Conservation (phyloP, 1,284 basidiomycete species). For the Apiotrichum siamense region DNA sequence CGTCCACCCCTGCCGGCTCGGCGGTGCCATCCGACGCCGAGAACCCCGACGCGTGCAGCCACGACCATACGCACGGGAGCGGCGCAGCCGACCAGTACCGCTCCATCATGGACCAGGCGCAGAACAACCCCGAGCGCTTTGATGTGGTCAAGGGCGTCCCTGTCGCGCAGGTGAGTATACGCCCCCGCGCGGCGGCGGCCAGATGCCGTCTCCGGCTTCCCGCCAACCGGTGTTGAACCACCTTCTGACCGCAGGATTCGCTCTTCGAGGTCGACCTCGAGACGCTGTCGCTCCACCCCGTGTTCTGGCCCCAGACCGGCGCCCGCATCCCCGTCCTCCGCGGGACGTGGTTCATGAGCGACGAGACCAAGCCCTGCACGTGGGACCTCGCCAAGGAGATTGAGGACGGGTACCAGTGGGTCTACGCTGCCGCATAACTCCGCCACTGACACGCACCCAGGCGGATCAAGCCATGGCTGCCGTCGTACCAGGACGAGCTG, state of each 20-base stretch:
- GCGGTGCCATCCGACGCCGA: neutral
- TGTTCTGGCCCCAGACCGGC: constrained; percentile 53
- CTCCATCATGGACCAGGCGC: constrained; percentile 27
- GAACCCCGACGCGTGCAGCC: neutral
- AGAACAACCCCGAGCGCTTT: constrained; percentile 32
- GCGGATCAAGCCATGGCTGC: constrained; percentile 45
- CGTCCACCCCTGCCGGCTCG: neutral
- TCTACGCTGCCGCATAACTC: neutral
- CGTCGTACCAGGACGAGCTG: constrained; percentile 52
- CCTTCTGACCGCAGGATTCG: constrained; percentile 42
- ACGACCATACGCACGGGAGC: too few relatives aligned
- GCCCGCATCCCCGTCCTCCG: constrained; percentile 50
- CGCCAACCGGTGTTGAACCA: too few relatives aligned
- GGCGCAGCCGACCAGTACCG: constrained; percentile 29
- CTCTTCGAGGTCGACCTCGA: constrained; percentile 46
- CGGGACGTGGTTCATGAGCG: constrained; percentile 52
- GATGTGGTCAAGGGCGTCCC: constrained; percentile 43
- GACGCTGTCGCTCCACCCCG: constrained; percentile 48
- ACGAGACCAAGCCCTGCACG: constrained; percentile 49
- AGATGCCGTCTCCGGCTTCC: too few relatives aligned
- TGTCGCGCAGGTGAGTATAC: constrained; percentile 45
- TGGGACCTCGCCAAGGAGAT: constrained; percentile 51
- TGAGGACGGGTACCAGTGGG: constrained; percentile 50
- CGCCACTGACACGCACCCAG: constrained; percentile 17
- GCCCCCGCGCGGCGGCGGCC: too few relatives aligned